These are phyloP conservation scores for Helicocarpus griseus DNA, from an alignment of 2,329 filamentous ascomycete species.

Conservation along the genomic window DNA sequence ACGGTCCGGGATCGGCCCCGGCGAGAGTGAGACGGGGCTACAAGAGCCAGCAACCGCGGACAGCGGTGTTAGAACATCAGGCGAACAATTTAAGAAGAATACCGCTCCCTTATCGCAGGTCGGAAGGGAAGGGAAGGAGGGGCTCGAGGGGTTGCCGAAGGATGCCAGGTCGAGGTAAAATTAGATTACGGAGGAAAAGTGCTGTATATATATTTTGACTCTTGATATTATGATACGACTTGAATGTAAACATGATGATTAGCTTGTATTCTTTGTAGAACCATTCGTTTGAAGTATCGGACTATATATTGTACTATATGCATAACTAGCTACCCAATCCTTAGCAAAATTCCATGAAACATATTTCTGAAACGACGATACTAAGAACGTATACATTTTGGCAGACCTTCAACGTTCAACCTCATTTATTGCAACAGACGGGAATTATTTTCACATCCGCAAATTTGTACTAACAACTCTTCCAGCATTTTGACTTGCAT, in stretches of 20 bases:
- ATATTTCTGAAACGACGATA: too few relatives aligned
- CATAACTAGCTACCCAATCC: too few relatives aligned
- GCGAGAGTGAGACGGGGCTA: conserved; percentile 41
- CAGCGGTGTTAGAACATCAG: conserved; percentile 40
- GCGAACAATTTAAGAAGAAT: conserved; percentile 46
- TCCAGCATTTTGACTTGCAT: too few relatives aligned
- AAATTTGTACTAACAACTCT: too few relatives aligned
- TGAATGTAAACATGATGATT: not conserved
- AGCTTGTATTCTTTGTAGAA: not conserved
- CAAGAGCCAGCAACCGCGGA: conserved; percentile 51
- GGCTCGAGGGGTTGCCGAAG: conserved; percentile 46
- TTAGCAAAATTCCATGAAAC: too few relatives aligned
- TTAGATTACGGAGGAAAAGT: not conserved
- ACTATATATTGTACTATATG: too few relatives aligned
- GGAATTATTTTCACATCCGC: too few relatives aligned
- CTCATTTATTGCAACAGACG: too few relatives aligned
- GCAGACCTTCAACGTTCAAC: too few relatives aligned
- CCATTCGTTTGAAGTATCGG: too few relatives aligned
- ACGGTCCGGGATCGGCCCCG: conserved; percentile 41
- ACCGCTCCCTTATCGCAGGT: conserved; percentile 38
- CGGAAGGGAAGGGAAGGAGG: conserved; percentile 54
- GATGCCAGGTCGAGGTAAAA: conserved; percentile 46
- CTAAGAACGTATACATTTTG: too few relatives aligned
- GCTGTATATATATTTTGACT: not conserved
- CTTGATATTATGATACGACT: not conserved